These are phyloP conservation scores for Alternaria burnsii DNA, from an alignment of 2,329 filamentous ascomycete genomes.

Conservation along the genomic window DNA sequence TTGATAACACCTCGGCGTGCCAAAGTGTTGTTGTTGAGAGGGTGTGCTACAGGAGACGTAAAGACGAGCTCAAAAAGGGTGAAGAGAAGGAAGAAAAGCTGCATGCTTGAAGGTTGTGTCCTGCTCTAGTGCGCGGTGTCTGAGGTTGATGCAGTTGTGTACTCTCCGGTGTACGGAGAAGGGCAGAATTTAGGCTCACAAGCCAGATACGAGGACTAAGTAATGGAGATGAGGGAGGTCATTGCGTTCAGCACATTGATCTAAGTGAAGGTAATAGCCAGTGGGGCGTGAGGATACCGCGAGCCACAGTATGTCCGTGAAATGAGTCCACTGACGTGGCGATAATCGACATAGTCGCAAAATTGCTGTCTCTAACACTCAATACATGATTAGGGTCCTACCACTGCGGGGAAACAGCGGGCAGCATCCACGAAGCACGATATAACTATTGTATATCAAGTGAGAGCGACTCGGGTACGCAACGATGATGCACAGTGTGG, in stretches of 20 bases:
- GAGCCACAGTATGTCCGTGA: not conserved
- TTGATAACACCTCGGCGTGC: not conserved
- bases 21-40: not conserved
- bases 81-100: not conserved
- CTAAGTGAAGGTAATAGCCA: not conserved
- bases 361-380: not conserved
- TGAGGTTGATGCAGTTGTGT: not conserved
- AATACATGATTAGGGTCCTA: not conserved
- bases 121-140: not conserved
- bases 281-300: not conserved
- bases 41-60: not conserved
- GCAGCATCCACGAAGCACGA: too few relatives aligned
- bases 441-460: too few relatives aligned
- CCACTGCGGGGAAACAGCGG: not conserved
- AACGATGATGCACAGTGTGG: not conserved
- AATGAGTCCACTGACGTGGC: not conserved
- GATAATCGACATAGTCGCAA: not conserved
- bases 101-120: not conserved
- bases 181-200: not conserved
- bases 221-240: not conserved
- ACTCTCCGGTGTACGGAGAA: not conserved
- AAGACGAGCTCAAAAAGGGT: not conserved
- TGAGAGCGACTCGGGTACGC: not conserved
- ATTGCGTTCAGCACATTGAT: not conserved
- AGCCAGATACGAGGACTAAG: not conserved